Base-by-base conservation (phyloP, 306 rosid genomes). In the Medicago arabica region DNA sequence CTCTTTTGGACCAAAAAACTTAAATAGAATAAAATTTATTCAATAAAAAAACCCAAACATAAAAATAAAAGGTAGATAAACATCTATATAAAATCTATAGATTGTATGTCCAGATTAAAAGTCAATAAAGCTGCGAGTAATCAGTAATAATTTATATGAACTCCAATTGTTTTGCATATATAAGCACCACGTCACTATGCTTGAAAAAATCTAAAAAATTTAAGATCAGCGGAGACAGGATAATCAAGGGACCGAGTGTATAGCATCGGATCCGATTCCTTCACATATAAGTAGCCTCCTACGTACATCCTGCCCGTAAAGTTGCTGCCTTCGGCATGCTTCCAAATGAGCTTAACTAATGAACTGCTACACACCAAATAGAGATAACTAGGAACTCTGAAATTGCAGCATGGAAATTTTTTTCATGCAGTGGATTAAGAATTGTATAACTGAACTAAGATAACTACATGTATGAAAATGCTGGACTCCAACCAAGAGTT, bases 241-340 rank as follows among this genome's bases (percentile, higher is more conserved):
- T 15, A 59, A 58, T 54, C 16, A 80, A 67, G 15, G 54, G 69
- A 44, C 25, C 6, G 51, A 80, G 68, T 61, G 53, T 41, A 46
- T 44, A 44, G 50, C 13, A 12, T 44, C 50, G 12, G 50, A 46
- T 46, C 51, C 6, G 16, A 46, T 46, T 46, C 51, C 51, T 46
- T 46, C 51, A 46, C 6, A 46, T 46, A 46, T 46, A 57, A 73
- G 67, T 47, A 69, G 60, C 73, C 54, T 61, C 44, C 75, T 44
- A 74, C 19, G 34, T 75, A 61, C 63, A 70, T 36, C 64, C 55
- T 41, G 16, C 64, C 55, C 53, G 34, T 47, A 66, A 71, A 63
- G 57, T 54, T 46, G 78, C 31, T 19, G 43, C 85, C 74, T 72
- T 79, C 15, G 74, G 78, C 78, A 72, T 53, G 74, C 69, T 62